Conservation (phyloP, 345 rosid species). For the Salix suchowensis region DNA sequence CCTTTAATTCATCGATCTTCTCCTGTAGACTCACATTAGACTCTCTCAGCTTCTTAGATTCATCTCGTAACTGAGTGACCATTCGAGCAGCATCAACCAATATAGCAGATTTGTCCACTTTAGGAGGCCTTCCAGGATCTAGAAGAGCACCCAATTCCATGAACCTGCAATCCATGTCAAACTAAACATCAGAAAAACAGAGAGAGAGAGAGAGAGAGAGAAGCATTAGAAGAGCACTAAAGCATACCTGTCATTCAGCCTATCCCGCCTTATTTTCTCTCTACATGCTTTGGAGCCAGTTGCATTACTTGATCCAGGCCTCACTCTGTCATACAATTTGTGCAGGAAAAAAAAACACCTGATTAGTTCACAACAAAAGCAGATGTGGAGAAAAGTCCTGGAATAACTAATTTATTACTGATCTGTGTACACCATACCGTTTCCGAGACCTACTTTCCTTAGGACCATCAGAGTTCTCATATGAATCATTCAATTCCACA, state of each 20-base stretch:
- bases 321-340: slow-evolving; percentile 11
- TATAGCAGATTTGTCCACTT: slow-evolving; percentile 30
- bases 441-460: slow-evolving; percentile 34
- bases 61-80: slow-evolving; percentile 28
- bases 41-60: slow-evolving; percentile 21
- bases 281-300: slow-evolving; percentile 21
- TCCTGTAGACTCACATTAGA: slow-evolving; percentile 25
- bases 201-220: neutral
- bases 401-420: neutral
- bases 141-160: slow-evolving; percentile 31
- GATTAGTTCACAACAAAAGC: neutral
- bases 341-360: neutral
- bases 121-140: slow-evolving; percentile 35
- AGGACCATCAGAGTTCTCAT: slow-evolving; percentile 25
- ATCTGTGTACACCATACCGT: slow-evolving; percentile 18
- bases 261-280: slow-evolving; percentile 24
- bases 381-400: neutral
- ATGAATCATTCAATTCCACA: slow-evolving; percentile 28
- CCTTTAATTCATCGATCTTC: slow-evolving; percentile 37
- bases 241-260: slow-evolving; percentile 26
- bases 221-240: neutral
- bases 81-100: slow-evolving; percentile 29
- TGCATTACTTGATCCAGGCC: slow-evolving; percentile 11
- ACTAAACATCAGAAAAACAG: neutral
- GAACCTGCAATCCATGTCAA: slow-evolving; percentile 23